Conservation (phyloP, 345 rosid genomes). For the Salix brachista region DNA sequence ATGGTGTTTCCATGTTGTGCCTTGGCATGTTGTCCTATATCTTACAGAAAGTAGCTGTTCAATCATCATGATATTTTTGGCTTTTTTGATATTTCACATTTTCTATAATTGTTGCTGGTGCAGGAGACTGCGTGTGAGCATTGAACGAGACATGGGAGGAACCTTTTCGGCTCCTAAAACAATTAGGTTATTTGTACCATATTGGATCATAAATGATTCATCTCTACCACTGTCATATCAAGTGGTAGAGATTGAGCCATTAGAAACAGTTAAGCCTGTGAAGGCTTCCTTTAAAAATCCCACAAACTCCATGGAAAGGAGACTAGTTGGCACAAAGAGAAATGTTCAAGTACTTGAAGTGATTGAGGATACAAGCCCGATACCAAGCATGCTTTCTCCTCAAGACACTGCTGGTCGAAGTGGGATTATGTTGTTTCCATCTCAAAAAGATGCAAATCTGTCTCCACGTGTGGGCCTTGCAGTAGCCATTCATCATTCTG, state of each 20-base stretch:
- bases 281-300: slow-evolving; percentile 54
- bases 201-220: slow-evolving; percentile 88
- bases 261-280: slow-evolving; percentile 66
- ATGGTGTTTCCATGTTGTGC: neutral
- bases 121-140: slow-evolving; percentile 91
- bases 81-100: neutral
- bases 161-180: slow-evolving; percentile 78
- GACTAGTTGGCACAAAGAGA: slow-evolving; percentile 42
- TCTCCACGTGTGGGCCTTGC: slow-evolving; percentile 78
- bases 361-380: slow-evolving; percentile 80
- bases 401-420: slow-evolving; percentile 79
- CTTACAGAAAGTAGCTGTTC: no score
- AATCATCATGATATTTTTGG: neutral
- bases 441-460: slow-evolving; percentile 78
- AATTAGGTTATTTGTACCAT: slow-evolving; percentile 88
- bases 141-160: slow-evolving; percentile 92
- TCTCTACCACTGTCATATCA: slow-evolving; percentile 70
- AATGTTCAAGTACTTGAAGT: slow-evolving; percentile 71
- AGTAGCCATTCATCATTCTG: slow-evolving; percentile 74
- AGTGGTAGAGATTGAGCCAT: slow-evolving; percentile 81
- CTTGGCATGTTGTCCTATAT: no score
- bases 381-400: slow-evolving; percentile 95
- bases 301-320: slow-evolving; percentile 52
- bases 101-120: slow-evolving; percentile 8
- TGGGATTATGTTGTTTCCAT: slow-evolving; percentile 59